Evolutionary conservation across 805 yeast genomes (phyloP), one percentile per base, ranked within the genome.

Genomic region (Schizosaccharomyces osmophilus): DNA sequence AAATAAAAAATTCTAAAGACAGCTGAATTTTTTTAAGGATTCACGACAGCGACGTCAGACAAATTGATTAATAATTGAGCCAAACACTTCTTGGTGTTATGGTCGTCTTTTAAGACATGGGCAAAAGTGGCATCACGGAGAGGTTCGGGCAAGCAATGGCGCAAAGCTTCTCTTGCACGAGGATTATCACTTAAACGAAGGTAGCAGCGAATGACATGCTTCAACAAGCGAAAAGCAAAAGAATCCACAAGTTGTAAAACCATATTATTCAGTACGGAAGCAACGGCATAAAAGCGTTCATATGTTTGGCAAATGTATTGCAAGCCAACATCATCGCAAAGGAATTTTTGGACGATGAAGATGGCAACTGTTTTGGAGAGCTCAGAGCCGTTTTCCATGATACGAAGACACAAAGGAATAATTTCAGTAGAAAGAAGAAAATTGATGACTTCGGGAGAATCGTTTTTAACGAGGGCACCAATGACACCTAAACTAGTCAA

Each of bases 381-480:
- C 69, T 93, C 98, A 0, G 95, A 84, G 6, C 95, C 87, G 0
- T 89, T 82, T 70, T 90, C 97, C 95, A 90, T 90, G 64, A 93
- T 90, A 67, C 93, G 83, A 63, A 90, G 75, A 70, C 98, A 93
- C 62, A 93, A 74, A 4, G 98, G 98, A 42, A 93, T 94, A 67
- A 93, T 90, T 71, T 90, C 98, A 0, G 98, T 93, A n/a, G 95
- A 83, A 57, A 90, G 76, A 68, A 90, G 74, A 69, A 93, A 90
- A 64, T 85, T 85, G 64, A 93, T 89, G 55, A 90, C 97, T 67
- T 90, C 95, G 17, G 95, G 87, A 3, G 95, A 85, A 69, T 90
- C 98, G 71, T 89, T 90, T 68, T 93, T 90, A 31, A 93, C 97
- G 62, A 90, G 75, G 0, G 98, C 97, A 24, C 98, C 98, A 69